These are phyloP conservation scores for Pichia insulana DNA, from an alignment of 805 yeast genomes.

Conservation along the genomic window DNA sequence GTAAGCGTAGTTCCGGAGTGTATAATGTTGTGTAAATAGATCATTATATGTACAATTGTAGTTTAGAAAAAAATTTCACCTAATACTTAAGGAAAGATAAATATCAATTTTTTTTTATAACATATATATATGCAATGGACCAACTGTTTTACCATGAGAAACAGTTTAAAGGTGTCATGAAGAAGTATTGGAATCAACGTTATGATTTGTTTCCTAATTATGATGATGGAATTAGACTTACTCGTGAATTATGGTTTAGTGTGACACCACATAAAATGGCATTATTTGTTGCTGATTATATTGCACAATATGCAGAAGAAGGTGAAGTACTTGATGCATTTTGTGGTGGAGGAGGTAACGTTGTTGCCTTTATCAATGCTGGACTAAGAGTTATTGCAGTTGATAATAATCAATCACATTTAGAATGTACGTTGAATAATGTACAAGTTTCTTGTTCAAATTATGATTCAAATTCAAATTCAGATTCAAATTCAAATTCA, in stretches of 20 bases:
- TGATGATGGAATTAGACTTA: slow-evolving; percentile 62
- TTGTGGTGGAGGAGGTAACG: slow-evolving; percentile 87
- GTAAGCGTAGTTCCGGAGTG: too few species aligned
- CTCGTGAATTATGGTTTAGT: slow-evolving; percentile 73
- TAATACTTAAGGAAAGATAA: too few species aligned
- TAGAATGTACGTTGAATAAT: slow-evolving; percentile 11
- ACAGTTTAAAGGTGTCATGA: slow-evolving; percentile 18
- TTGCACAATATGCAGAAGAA: slow-evolving; percentile 65
- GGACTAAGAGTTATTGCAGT: slow-evolving; percentile 5
- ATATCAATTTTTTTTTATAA: too few species aligned
- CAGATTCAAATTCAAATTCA: background rate
- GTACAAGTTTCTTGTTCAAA: background rate
- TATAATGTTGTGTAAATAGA: too few species aligned
- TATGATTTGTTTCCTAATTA: slow-evolving; percentile 49
- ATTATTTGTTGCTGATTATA: slow-evolving; percentile 43
- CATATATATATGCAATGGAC: slow-evolving; percentile 2
- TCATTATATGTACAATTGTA: background rate
- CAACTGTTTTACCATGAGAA: slow-evolving; percentile 8
- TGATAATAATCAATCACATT: slow-evolving; percentile 10
- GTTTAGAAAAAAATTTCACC: too few species aligned
- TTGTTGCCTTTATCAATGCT: slow-evolving; percentile 51
- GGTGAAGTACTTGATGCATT: slow-evolving; percentile 55
- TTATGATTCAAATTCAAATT: background rate
- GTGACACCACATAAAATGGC: slow-evolving; percentile 82
- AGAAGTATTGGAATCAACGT: slow-evolving; percentile 58